A percentile compares a stretch with the other conserved stretches of the same genome.
phyloP scores from a whole-genome alignment of 768 basidiomycete species.

The Lyophyllum shimeji region DNA sequence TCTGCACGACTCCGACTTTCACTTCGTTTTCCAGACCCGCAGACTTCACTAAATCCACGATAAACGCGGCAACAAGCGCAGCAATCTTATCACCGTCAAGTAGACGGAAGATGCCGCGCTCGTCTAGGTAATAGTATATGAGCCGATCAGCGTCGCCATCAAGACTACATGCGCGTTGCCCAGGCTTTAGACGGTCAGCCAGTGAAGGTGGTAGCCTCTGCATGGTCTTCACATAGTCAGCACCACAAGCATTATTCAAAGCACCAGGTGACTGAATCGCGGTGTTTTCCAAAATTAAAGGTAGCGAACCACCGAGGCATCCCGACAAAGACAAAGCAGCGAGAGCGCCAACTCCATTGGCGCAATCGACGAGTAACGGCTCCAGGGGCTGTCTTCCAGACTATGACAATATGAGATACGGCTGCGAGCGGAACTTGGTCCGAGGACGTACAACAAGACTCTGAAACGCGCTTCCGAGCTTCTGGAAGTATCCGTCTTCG shows the following conservation, averaged over 20 bases:
- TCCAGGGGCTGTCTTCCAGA: conserved; percentile 54
- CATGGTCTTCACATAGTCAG: conserved; percentile 94
- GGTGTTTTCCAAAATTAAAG: conserved; percentile 70
- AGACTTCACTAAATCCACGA: conserved; percentile 84
- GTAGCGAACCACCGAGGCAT: conserved; percentile 59
- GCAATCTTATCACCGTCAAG: conserved; percentile 99
- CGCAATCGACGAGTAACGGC: conserved; percentile 88
- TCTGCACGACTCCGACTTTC: conserved; percentile 94
- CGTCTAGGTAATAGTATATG: conserved; percentile 92
- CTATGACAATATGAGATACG: conserved; percentile 32
- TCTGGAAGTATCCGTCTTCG: conserved; percentile 79
- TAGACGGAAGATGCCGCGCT: conserved; percentile 77
- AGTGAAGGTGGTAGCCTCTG: conserved; percentile 86
- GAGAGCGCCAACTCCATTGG: conserved; percentile 93
- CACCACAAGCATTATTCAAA: conserved; percentile 88
- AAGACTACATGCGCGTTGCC: conserved; percentile 86
- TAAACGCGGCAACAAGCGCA: conserved; percentile 87
- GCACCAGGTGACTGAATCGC: conserved; percentile 62
- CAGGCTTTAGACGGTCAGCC: conserved; percentile 55
- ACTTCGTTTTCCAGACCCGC: conserved; percentile 78
- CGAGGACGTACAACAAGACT: conserved; percentile 72
- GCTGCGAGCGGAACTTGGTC: neutral
- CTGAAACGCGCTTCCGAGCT: conserved; percentile 81
- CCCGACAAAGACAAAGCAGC: conserved; percentile 62
- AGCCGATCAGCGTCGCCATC: conserved; percentile 98